Percentiles rank a stretch among this genome's conserved stretches.
phyloP scores from a whole-genome alignment of 257 asterid species.

The Verbena officinalis region DNA sequence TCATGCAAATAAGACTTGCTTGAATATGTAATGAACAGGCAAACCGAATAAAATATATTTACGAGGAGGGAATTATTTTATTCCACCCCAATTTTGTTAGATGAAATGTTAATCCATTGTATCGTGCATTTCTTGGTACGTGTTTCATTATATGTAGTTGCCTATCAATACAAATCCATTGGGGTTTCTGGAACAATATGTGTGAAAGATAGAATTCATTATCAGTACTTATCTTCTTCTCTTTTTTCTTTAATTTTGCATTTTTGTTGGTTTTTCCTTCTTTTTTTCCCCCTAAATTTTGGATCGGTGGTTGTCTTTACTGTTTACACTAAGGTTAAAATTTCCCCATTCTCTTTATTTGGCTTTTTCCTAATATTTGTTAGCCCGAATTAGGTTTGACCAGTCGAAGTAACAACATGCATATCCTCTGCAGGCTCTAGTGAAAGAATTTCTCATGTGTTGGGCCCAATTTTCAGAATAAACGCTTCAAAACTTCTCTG shows the following conservation, averaged over 20 bases:
- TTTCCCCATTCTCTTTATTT: too few relatives aligned
- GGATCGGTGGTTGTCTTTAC: too few relatives aligned
- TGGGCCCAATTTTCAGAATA: too few relatives aligned
- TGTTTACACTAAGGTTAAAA: too few relatives aligned
- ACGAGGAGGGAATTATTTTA: conserved; percentile 41
- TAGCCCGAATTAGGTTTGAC: too few relatives aligned
- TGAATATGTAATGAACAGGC: conserved; percentile 38
- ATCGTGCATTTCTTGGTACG: conserved; percentile 8
- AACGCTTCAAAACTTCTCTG: too few relatives aligned
- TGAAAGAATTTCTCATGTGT: too few relatives aligned
- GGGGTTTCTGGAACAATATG: background rate
- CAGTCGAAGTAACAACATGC: too few relatives aligned
- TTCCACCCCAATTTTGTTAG: conserved; percentile 31
- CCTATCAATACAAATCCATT: background rate
- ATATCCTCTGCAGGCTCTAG: too few relatives aligned
- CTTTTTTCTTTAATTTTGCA: background rate
- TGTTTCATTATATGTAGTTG: background rate
- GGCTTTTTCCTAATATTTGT: too few relatives aligned
- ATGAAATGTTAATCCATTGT: conserved; percentile 18
- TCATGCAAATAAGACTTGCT: conserved; percentile 44
- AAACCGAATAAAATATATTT: conserved; percentile 25
- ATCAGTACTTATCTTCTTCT: background rate
- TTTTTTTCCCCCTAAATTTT: too few relatives aligned
- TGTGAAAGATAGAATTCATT: background rate
- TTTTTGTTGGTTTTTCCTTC: too few relatives aligned